Percentiles rank a stretch among this genome's conserved stretches.
Conservation (phyloP, 805 yeast genomes). For the Pichia scutulata region DNA sequence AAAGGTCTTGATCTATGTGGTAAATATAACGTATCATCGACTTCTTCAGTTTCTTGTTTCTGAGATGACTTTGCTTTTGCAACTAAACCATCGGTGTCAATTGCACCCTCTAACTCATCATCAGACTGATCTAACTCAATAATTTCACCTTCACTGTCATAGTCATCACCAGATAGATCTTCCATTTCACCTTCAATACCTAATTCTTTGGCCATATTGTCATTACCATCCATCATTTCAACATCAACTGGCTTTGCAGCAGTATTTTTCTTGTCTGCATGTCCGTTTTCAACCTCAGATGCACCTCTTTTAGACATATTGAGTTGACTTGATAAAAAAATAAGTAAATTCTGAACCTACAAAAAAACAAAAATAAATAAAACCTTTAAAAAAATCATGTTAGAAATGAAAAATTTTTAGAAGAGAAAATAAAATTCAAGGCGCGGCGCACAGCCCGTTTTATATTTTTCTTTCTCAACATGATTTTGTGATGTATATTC, state of each 20-base stretch:
- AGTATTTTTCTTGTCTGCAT: slow-evolving; percentile 13
- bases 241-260: slow-evolving; percentile 16
- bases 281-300: slow-evolving; percentile 16
- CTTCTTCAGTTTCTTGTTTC: slow-evolving; percentile 17
- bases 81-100: slow-evolving; percentile 58
- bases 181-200: slow-evolving; percentile 67
- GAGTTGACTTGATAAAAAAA: background rate
- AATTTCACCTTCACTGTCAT: slow-evolving; percentile 85
- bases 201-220: slow-evolving; percentile 39
- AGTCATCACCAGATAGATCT: slow-evolving; percentile 85
- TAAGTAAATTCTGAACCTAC: background rate
- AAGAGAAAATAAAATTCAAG: background rate
- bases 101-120: slow-evolving; percentile 37
- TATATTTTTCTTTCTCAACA: background rate
- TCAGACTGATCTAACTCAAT: slow-evolving; percentile 66
- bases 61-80: slow-evolving; percentile 39
- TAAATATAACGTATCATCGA: slow-evolving; percentile 48
- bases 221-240: slow-evolving; percentile 27
- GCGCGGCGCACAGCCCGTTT: background rate
- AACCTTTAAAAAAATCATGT: background rate
- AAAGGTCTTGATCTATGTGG: slow-evolving; percentile 86
- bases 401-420: background rate
- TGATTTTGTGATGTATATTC: background rate
- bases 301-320: slow-evolving; percentile 30
- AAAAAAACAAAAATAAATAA: background rate